A percentile compares a stretch with the other conserved stretches of the same genome.
These are phyloP conservation scores for Staphylotrichum longicolle DNA, from an alignment of 495 filamentous ascomycete species.

Conservation along the genomic window DNA sequence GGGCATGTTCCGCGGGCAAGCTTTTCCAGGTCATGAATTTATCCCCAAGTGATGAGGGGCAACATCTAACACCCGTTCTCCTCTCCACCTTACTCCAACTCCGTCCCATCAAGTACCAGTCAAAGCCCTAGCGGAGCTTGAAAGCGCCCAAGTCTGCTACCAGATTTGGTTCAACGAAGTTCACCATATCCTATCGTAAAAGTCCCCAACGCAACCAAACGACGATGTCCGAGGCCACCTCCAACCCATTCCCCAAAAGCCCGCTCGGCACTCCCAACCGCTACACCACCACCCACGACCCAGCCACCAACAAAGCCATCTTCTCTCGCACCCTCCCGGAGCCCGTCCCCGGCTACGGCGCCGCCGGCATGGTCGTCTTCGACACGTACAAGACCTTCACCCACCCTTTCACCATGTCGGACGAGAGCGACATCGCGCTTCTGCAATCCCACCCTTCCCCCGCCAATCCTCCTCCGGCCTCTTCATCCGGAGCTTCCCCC, in stretches of 20 bases:
- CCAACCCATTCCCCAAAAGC: background rate
- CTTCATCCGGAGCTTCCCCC: conserved; percentile 20
- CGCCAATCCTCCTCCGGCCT: conserved; percentile 26
- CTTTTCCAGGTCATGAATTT: no score
- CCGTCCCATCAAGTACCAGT: no score
- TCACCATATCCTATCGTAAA: no score
- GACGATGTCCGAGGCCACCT: background rate
- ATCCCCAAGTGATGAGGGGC: no score
- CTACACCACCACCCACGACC: conserved; percentile 46
- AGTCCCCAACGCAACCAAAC: no score
- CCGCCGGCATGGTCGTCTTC: conserved; percentile 41
- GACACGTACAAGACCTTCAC: conserved; percentile 42
- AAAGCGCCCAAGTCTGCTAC: no score
- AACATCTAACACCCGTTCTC: no score
- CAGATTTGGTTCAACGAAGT: no score
- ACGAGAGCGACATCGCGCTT: background rate
- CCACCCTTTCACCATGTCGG: conserved; percentile 24
- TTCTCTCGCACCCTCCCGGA: conserved; percentile 40
- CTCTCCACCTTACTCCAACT: no score
- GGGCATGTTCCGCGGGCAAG: no score
- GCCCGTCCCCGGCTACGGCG: conserved; percentile 33
- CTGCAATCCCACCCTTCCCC: conserved; percentile 25
- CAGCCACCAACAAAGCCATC: conserved; percentile 39
- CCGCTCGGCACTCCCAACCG: conserved; percentile 34
- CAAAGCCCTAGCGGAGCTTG: no score